Base-by-base conservation (phyloP, 371 early-diverging fungal genomes). In the Fennellomyces sp. region DNA sequence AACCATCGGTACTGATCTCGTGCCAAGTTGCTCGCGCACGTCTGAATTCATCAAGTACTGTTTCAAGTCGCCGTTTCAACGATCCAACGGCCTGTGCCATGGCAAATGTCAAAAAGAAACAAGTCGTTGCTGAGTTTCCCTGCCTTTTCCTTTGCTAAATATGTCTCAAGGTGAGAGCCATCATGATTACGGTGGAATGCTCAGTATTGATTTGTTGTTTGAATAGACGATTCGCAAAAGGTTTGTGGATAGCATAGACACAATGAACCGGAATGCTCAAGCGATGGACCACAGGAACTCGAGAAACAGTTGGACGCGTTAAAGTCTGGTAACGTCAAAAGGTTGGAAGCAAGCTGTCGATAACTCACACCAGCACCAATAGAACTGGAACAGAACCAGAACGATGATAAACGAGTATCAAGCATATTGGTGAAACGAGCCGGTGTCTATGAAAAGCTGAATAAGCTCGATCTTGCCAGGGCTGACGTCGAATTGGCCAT, bases 401-500 rank as follows among this genome's bases (percentile, higher is more conserved):
- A 63, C 2, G 58, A 72, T 55, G 64, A 69, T 30, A 33, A 59
- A n/a, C 29, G 38, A 4, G 64, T 63, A 21, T 58, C 69, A 11
- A 25, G 41, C 5, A 50, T 66, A 25, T 52, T 78, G 21, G 6
- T 75, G 0, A 58, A 78, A 60, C 71, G 85, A 31, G 82, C 79
- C 13, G 30, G 30, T 12, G 63, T 70, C 0, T 72, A 71, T n/a
- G 65, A 76, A 29, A 29, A 58, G 2, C 56, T 73, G 2, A 56
- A 68, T 11, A 64, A 69, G 11, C 51, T 65, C 7, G 72, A 73
- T 23, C 51, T 58, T 15, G 80, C 84, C 0, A 52, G 66, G 7
- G 60, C 69, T 21, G 84, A 83, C 53, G 50, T 78, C 15, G 65
- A 69, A 38, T 57, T 65, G 10, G 82, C 77, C 0, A 36, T 83